Conservation (phyloP, 2,329 filamentous ascomycete species). For the Colletotrichum kahawae region DNA sequence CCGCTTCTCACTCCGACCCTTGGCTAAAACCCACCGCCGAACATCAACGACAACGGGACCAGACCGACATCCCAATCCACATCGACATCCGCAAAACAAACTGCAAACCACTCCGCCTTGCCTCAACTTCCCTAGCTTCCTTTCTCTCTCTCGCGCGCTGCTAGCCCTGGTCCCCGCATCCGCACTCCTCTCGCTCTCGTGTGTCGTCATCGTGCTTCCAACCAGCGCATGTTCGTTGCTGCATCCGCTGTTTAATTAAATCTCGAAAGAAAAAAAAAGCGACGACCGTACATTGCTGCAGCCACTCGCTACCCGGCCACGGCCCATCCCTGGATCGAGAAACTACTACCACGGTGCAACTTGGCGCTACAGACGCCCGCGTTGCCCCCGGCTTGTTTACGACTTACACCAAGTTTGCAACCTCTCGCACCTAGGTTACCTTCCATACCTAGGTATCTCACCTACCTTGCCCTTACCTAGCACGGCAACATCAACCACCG, state of each 20-base stretch:
- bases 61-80: background rate
- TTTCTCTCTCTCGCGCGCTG: background rate
- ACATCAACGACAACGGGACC: background rate
- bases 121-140: background rate
- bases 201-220: conserved; percentile 23
- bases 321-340: background rate
- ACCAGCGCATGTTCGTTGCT: background rate
- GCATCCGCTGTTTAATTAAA: conserved; percentile 6
- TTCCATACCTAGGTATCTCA: background rate
- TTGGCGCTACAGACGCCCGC: background rate
- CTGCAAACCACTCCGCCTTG: background rate
- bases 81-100: background rate
- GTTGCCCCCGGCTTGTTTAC: background rate
- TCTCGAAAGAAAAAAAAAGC: background rate
- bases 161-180: conserved; percentile 8
- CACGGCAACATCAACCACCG: background rate
- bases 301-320: background rate
- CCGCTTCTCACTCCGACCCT: background rate
- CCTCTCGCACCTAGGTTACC: background rate
- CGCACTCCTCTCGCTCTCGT: background rate
- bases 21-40: background rate
- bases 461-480: background rate
- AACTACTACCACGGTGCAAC: background rate
- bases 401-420: conserved; percentile 1
- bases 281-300: too few relatives aligned